Conservation (phyloP, 1,139 yeast species). For the Kazachstania sp. region DNA sequence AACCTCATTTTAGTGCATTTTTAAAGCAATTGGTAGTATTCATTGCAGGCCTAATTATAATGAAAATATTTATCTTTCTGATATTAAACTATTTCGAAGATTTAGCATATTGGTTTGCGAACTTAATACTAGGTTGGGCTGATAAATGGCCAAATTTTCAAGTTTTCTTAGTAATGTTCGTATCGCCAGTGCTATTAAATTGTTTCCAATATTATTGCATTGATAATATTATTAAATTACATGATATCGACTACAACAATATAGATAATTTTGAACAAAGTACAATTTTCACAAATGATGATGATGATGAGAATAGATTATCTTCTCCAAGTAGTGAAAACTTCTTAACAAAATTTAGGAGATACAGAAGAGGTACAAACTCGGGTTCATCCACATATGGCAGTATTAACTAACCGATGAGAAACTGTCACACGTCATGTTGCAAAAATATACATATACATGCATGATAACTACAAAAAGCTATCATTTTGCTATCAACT, state of each 20-base stretch:
- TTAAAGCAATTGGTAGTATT: slow-evolving; percentile 68
- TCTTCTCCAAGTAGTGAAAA: not conserved
- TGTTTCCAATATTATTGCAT: slow-evolving; percentile 79
- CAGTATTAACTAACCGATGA: not conserved
- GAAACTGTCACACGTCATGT: not conserved
- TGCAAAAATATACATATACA: no score
- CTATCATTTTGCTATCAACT: no score
- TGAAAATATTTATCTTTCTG: slow-evolving; percentile 50
- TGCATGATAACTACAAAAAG: no score
- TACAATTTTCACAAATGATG: slow-evolving; percentile 1
- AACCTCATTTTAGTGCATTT: slow-evolving; percentile 60
- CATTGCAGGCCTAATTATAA: slow-evolving; percentile 45
- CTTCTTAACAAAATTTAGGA: not conserved
- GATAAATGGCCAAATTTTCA: slow-evolving; percentile 73
- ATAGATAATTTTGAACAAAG: slow-evolving; percentile 22
- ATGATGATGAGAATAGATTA: slow-evolving; percentile 2
- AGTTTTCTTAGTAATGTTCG: slow-evolving; percentile 76
- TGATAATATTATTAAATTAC: slow-evolving; percentile 75
- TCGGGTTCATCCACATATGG: not conserved
- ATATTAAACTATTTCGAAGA: slow-evolving; percentile 49
- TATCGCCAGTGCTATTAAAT: slow-evolving; percentile 72
- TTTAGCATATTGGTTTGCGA: slow-evolving; percentile 40
- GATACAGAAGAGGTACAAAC: not conserved
- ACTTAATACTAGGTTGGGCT: slow-evolving; percentile 64
- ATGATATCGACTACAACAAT: slow-evolving; percentile 26